Evolutionary conservation across 305 asterid genomes (phyloP).

Genomic region (Solanum chacoense): DNA sequence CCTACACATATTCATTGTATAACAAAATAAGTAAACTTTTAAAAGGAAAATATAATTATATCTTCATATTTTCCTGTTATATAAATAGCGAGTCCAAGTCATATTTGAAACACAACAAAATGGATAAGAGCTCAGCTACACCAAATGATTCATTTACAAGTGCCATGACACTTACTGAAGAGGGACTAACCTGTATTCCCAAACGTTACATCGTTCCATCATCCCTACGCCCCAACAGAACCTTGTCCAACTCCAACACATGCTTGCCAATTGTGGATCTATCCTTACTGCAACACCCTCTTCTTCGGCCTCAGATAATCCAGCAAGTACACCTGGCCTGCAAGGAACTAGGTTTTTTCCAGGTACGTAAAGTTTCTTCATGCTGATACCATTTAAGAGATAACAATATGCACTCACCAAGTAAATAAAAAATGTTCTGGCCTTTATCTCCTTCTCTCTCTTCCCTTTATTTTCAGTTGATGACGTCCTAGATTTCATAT

Average conservation of each 20-base stretch:
- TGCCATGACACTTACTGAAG: constrained; percentile 28
- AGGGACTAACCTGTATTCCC: constrained; percentile 34
- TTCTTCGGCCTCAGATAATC: constrained; percentile 18
- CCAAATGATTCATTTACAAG: constrained; percentile 27
- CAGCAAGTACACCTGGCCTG: constrained; percentile 33
- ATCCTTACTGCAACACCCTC: constrained; percentile 27
- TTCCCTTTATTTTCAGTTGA: background rate
- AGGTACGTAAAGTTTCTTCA: constrained; percentile 19
- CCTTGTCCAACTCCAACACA: constrained; percentile 11
- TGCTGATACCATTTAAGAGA: background rate
- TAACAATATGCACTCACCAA: background rate
- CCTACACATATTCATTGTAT: background rate
- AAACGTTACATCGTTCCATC: constrained; percentile 38
- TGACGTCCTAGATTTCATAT: background rate
- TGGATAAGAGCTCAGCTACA: constrained; percentile 7
- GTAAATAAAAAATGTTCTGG: background rate
- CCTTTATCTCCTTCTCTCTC: background rate
- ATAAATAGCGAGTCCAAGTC: background rate
- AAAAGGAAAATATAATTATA: background rate
- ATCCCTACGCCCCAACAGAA: constrained; percentile 29
- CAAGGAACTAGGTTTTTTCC: constrained; percentile 48
- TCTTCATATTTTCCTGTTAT: background rate
- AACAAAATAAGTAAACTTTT: background rate
- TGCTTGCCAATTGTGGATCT: constrained; percentile 46
- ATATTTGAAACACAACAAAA: background rate